These are phyloP conservation scores for Sarocladium oryzae DNA, from an alignment of 2,329 filamentous ascomycete species.

Conservation along the genomic window DNA sequence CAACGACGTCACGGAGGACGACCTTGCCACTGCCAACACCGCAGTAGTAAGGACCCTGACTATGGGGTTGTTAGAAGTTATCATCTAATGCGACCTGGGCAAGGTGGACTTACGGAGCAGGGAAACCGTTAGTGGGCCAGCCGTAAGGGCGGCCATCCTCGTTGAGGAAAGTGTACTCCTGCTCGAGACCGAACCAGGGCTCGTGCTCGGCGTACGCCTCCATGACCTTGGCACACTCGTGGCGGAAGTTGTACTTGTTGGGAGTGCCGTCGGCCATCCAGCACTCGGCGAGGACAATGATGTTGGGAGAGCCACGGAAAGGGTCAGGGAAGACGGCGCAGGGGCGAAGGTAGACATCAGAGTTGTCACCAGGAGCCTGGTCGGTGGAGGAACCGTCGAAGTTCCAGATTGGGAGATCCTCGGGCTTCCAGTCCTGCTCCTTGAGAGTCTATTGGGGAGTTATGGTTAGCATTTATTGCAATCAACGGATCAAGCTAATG, in stretches of 20 bases:
- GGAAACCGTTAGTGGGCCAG: conserved; percentile 65
- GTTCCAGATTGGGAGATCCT: conserved; percentile 50
- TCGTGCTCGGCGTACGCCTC: conserved; percentile 73
- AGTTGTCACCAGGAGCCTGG: conserved; percentile 92
- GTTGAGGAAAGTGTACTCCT: conserved; percentile 83
- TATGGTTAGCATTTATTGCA: conserved; percentile 13
- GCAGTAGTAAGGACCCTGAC: conserved; percentile 51
- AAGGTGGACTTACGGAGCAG: conserved; percentile 52
- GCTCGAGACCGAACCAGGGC: conserved; percentile 97
- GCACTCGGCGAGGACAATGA: conserved; percentile 90
- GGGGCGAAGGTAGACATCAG: conserved; percentile 92
- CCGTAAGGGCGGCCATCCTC: conserved; percentile 83
- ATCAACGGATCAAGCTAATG: not conserved
- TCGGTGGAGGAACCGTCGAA: conserved; percentile 77
- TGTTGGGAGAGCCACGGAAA: conserved; percentile 83
- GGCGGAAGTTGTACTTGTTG: conserved; percentile 98
- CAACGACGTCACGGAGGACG: conserved; percentile 95
- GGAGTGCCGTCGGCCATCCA: conserved; percentile 91
- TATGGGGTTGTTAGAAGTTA: conserved; percentile 15
- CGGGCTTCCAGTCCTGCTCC: conserved; percentile 41
- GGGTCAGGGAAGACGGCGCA: conserved; percentile 86
- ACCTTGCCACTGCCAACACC: conserved; percentile 97
- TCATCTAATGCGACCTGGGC: not conserved
- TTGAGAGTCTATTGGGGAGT: conserved; percentile 38
- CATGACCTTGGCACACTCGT: conserved; percentile 88